phyloP scores from a whole-genome alignment of 331 rosid genomes.

The Rosa hybrid region DNA sequence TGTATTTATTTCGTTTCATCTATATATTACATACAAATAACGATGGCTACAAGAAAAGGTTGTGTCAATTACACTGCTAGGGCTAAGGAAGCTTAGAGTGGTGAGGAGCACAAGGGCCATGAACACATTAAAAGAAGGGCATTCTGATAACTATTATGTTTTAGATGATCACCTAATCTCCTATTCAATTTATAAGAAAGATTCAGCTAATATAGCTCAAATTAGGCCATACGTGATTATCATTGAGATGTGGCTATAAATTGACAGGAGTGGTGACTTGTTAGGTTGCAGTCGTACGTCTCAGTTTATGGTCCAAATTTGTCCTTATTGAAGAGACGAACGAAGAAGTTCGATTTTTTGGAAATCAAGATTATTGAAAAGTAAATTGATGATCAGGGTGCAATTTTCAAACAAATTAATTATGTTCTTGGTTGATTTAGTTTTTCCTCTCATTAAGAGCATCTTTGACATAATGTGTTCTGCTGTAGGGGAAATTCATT shows the following conservation, averaged over 20 bases:
- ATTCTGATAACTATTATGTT: not conserved
- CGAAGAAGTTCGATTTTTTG: not conserved
- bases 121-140: not conserved
- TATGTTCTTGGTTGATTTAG: no score
- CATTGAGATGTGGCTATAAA: not conserved
- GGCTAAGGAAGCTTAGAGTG: not conserved
- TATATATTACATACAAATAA: not conserved
- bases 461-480: not conserved
- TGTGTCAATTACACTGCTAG: not conserved
- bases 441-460: not conserved
- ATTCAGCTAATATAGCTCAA: not conserved
- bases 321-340: not conserved
- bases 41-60: not conserved
- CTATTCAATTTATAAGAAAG: not conserved
- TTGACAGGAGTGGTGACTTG: slow-evolving; percentile 1
- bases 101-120: not conserved
- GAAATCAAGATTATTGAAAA: not conserved
- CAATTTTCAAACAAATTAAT: not conserved
- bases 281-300: not conserved
- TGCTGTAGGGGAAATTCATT: no score
- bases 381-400: not conserved
- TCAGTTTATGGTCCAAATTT: not conserved
- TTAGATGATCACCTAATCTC: not conserved
- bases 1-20: not conserved
- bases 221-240: not conserved